phyloP scores from a whole-genome alignment of 2,329 filamentous ascomycete species.

The Cercospora nicotianae region DNA sequence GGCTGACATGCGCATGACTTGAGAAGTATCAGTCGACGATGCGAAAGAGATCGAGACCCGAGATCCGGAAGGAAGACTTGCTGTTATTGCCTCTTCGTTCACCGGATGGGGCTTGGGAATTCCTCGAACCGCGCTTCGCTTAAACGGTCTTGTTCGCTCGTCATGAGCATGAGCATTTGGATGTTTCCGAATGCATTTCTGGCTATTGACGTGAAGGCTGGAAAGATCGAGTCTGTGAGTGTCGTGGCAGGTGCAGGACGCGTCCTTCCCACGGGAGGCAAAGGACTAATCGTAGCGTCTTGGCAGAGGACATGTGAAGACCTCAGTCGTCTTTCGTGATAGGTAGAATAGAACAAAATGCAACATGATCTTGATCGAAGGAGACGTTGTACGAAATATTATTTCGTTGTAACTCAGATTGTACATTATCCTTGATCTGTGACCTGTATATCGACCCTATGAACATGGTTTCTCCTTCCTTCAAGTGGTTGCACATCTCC shows the following conservation, averaged over 20 bases:
- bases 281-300: neutral
- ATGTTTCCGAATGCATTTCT: neutral
- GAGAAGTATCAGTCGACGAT: neutral
- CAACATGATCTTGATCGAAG: neutral
- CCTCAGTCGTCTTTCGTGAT: neutral
- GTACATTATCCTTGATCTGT: neutral
- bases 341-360: neutral
- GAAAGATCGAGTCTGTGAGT: neutral
- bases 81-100: neutral
- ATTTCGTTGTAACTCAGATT: neutral
- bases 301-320: neutral
- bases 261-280: neutral
- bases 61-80: neutral
- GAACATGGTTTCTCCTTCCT: slow-evolving; percentile 32
- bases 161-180: neutral
- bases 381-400: neutral
- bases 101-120: neutral
- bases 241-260: neutral
- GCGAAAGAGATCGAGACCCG: neutral
- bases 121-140: neutral
- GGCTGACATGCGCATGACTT: slow-evolving; percentile 10
- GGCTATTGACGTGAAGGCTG: neutral
- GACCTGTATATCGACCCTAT: slow-evolving; percentile 27
- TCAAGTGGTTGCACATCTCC: slow-evolving; percentile 29
- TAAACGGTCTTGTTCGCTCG: neutral